Percentiles rank a stretch among this genome's conserved stretches.
Conservation (phyloP, 371 early-diverging fungal genomes). For the Rhizomucor pusillus region DNA sequence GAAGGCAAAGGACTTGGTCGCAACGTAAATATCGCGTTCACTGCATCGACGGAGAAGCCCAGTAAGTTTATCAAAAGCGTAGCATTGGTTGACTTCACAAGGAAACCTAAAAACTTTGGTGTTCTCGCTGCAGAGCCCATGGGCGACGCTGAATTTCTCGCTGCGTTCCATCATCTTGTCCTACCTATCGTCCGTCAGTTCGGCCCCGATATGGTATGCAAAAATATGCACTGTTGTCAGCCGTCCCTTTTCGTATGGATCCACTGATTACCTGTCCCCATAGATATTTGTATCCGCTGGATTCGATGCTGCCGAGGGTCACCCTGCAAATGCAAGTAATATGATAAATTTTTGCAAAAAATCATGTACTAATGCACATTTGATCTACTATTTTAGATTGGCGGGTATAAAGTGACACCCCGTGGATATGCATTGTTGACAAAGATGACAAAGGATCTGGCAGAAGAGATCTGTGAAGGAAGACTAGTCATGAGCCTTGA, state of each 20-base stretch:
- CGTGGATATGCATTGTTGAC: conserved; percentile 57
- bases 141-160: conserved; percentile 68
- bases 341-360: too few relatives aligned
- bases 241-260: too few relatives aligned
- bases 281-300: conserved; percentile 65
- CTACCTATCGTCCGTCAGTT: conserved; percentile 63
- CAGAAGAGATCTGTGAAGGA: conserved; percentile 50
- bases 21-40: conserved; percentile 66
- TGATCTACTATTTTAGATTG: conserved; percentile 26
- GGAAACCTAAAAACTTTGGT: not conserved
- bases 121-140: conserved; percentile 46
- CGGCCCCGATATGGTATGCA: conserved; percentile 56
- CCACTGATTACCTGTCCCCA: not conserved
- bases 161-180: conserved; percentile 62
- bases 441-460: conserved; percentile 53
- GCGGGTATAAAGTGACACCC: conserved; percentile 59
- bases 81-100: too few relatives aligned
- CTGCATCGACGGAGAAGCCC: conserved; percentile 45
- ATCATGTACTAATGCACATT: too few relatives aligned
- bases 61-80: conserved; percentile 25
- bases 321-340: conserved; percentile 55
- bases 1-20: conserved; percentile 48
- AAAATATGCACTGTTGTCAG: not conserved
- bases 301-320: conserved; percentile 68
- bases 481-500: conserved; percentile 55